Percentiles rank a stretch among this genome's conserved stretches.
phyloP scores from a whole-genome alignment of 345 rosid genomes.

The Arabidopsis arenosa region DNA sequence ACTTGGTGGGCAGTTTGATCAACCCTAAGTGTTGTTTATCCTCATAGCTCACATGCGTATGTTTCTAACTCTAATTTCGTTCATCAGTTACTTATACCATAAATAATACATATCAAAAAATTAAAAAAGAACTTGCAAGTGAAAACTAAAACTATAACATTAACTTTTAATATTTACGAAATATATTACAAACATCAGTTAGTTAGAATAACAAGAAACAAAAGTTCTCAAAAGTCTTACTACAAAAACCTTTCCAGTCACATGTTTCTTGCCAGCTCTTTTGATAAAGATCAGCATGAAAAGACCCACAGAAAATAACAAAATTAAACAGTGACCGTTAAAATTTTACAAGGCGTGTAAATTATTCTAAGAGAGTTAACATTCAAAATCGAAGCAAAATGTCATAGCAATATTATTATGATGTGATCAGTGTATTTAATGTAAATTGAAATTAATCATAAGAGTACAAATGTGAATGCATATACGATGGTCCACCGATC shows the following conservation, averaged over 20 bases:
- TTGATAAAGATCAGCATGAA: slow-evolving; percentile 11
- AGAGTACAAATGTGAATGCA: slow-evolving; percentile 33
- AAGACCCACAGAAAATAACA: background rate
- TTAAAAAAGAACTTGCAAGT: background rate
- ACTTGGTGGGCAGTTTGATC: slow-evolving; percentile 25
- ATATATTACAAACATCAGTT: background rate
- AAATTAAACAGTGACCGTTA: slow-evolving; percentile 18
- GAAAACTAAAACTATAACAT: background rate
- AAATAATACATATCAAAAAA: background rate
- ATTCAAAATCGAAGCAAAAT: slow-evolving; percentile 11
- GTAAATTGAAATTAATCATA: background rate
- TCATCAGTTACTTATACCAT: background rate
- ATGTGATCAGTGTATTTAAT: slow-evolving; percentile 18
- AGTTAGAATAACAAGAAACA: background rate
- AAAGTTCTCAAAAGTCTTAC: background rate
- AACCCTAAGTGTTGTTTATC: slow-evolving; percentile 30
- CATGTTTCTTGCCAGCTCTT: slow-evolving; percentile 30
- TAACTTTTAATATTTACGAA: background rate
- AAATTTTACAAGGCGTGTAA: background rate
- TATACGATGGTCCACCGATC: slow-evolving; percentile 25
- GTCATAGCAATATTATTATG: slow-evolving; percentile 4
- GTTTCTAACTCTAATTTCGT: slow-evolving; percentile 18
- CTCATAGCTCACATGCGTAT: slow-evolving; percentile 18
- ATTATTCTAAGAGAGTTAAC: background rate
- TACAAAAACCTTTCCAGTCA: slow-evolving; percentile 12